phyloP scores from a whole-genome alignment of 345 rosid genomes.

The Gossypium australe region DNA sequence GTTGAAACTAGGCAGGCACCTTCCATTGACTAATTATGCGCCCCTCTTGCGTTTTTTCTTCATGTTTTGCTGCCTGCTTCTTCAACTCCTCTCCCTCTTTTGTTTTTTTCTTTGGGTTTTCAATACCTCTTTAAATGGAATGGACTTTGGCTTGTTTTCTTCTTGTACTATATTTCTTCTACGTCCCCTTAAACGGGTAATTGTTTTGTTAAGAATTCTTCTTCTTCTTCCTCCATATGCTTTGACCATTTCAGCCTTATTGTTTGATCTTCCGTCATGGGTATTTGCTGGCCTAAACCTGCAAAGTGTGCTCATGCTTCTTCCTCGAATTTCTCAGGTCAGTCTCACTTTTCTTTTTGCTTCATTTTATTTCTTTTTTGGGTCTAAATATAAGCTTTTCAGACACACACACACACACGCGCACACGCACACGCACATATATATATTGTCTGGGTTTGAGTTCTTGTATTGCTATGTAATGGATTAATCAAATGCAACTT shows the following conservation, averaged over 20 bases:
- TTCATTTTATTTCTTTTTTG: background rate
- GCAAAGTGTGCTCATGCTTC: conserved; percentile 13
- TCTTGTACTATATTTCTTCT: background rate
- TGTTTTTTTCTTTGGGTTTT: background rate
- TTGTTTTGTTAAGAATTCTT: background rate
- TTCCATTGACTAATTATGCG: background rate
- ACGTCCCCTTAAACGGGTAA: background rate
- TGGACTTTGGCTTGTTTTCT: background rate
- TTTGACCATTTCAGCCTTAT: background rate
- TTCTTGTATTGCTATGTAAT: background rate
- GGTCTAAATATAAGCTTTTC: background rate
- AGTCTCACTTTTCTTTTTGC: background rate
- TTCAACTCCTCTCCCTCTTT: background rate
- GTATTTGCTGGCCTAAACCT: conserved; percentile 7
- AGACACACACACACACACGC: background rate
- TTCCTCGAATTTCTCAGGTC: background rate
- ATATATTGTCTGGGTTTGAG: background rate
- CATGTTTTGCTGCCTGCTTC: background rate
- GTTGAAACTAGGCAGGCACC: background rate
- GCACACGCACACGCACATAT: too few relatives aligned
- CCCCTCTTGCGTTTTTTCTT: background rate
- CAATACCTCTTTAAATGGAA: background rate
- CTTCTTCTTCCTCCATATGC: background rate
- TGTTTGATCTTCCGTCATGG: background rate
- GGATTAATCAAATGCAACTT: background rate